These are phyloP conservation scores for Pythium pyrilobum DNA, from an alignment of 352 stramenopile genomes.

Conservation along the genomic window DNA sequence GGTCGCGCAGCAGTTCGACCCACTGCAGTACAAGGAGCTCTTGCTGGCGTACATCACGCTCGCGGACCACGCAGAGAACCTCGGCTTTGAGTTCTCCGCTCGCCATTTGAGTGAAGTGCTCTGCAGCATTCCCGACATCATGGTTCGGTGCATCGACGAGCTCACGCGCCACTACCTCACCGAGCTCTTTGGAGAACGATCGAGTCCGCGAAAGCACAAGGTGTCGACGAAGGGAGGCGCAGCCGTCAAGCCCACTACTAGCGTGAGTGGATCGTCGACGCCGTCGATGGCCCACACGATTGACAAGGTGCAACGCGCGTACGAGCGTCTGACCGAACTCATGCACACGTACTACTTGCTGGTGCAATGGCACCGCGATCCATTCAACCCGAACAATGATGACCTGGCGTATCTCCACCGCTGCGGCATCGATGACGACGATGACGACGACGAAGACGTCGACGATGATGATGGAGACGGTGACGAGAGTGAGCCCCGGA, in stretches of 20 bases:
- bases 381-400: conserved; percentile 78
- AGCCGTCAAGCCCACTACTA: neutral
- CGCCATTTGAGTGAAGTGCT: conserved; percentile 60
- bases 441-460: conserved; percentile 73
- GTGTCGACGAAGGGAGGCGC: conserved; percentile 11
- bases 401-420: conserved; percentile 68
- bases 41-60: conserved; percentile 80
- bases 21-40: conserved; percentile 70
- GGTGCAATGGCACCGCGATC: conserved; percentile 85
- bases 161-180: conserved; percentile 46
- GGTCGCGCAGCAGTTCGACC: conserved; percentile 64
- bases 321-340: conserved; percentile 68
- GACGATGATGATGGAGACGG: conserved; percentile 45
- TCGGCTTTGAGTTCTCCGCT: conserved; percentile 75
- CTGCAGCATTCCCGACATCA: conserved; percentile 71
- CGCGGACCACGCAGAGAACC: conserved; percentile 67
- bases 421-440: conserved; percentile 75
- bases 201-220: conserved; percentile 38
- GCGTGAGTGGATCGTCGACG: neutral
- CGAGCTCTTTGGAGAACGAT: conserved; percentile 31
- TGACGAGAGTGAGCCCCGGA: conserved; percentile 18
- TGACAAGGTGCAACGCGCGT: conserved; percentile 52
- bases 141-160: conserved; percentile 75
- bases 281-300: conserved; percentile 36
- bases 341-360: conserved; percentile 89